phyloP scores from a whole-genome alignment of 345 rosid species.

The Combretum micranthum region DNA sequence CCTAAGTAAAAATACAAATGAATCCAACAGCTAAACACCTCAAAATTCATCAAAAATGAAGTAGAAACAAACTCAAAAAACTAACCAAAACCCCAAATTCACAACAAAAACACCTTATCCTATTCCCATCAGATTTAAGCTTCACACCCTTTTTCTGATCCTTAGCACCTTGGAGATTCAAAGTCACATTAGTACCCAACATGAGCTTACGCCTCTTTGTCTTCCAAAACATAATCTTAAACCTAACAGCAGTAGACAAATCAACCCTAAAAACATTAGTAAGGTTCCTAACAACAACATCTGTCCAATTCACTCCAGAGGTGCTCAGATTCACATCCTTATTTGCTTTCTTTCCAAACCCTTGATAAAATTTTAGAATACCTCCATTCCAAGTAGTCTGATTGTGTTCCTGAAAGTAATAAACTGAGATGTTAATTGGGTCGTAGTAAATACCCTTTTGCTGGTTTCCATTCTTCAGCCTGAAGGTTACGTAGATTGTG shows the following conservation, averaged over 20 bases:
- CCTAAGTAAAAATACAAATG: too few species aligned
- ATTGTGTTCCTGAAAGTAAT: conserved; percentile 14
- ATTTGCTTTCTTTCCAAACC: conserved; percentile 55
- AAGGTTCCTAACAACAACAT: conserved; percentile 28
- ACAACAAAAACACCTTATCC: conserved; percentile 7
- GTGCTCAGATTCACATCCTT: conserved; percentile 13
- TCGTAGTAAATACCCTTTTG: conserved; percentile 72
- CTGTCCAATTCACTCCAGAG: conserved; percentile 14
- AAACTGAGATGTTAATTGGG: conserved; percentile 30
- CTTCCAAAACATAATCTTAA: conserved; percentile 50
- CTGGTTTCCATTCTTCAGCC: conserved; percentile 53
- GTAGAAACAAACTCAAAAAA: too few species aligned
- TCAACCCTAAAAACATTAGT: conserved; percentile 47
- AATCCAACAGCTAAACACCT: too few species aligned
- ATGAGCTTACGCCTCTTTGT: conserved; percentile 41
- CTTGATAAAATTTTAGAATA: conserved; percentile 45
- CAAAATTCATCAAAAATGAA: too few species aligned
- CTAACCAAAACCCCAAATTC: neutral
- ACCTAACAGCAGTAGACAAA: conserved; percentile 56
- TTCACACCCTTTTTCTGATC: conserved; percentile 19
- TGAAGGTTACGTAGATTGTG: conserved; percentile 38
- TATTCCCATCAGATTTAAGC: conserved; percentile 37
- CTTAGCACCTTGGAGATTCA: conserved; percentile 31
- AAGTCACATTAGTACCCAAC: conserved; percentile 44
- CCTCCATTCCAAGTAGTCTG: conserved; percentile 8